phyloP scores from a whole-genome alignment of 78 protist genomes.

The Parvularia atlantis region DNA sequence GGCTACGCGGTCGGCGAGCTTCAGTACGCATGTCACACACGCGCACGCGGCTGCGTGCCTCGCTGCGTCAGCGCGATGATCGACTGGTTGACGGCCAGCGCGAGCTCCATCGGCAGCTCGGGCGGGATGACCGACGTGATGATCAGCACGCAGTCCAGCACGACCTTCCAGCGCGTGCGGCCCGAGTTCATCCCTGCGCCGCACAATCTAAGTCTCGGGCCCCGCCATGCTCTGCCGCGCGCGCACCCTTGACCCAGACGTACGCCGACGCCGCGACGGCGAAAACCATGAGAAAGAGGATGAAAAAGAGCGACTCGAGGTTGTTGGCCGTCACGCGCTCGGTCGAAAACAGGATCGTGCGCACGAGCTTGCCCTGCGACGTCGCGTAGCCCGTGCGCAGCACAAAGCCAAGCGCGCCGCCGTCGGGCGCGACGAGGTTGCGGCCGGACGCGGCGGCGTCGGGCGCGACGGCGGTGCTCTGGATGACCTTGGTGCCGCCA shows the following conservation, averaged over 20 bases:
- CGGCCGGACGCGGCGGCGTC: too few relatives aligned
- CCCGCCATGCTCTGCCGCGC: not conserved
- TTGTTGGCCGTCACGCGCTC: constrained; percentile 67
- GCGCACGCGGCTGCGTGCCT: not conserved
- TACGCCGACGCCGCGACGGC: constrained; percentile 81
- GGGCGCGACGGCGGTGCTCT: constrained; percentile 1
- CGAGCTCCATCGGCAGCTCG: constrained; percentile 97
- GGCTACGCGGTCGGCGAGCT: not conserved
- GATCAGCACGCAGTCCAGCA: constrained; percentile 80
- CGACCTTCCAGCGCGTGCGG: constrained; percentile 60
- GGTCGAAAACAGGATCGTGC: constrained; percentile 80
- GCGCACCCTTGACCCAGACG: constrained; percentile 35
- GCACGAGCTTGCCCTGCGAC: constrained; percentile 77
- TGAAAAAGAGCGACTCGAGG: constrained; percentile 71
- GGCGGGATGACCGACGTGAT: constrained; percentile 97
- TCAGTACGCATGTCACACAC: not conserved
- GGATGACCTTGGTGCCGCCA: constrained; percentile 80
- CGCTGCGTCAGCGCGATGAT: constrained; percentile 46
- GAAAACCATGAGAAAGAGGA: constrained; percentile 72
- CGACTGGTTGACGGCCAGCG: constrained; percentile 82
- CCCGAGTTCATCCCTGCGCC: too few relatives aligned
- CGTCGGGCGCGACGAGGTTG: constrained; percentile 41
- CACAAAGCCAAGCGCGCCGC: constrained; percentile 56
- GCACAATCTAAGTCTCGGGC: too few relatives aligned
- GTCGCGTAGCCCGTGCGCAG: constrained; percentile 87